Percentiles rank a stretch among this genome's conserved stretches.
These are phyloP conservation scores for Globisporangium iwayamae DNA, from an alignment of 352 stramenopile species.

Conservation along the genomic window DNA sequence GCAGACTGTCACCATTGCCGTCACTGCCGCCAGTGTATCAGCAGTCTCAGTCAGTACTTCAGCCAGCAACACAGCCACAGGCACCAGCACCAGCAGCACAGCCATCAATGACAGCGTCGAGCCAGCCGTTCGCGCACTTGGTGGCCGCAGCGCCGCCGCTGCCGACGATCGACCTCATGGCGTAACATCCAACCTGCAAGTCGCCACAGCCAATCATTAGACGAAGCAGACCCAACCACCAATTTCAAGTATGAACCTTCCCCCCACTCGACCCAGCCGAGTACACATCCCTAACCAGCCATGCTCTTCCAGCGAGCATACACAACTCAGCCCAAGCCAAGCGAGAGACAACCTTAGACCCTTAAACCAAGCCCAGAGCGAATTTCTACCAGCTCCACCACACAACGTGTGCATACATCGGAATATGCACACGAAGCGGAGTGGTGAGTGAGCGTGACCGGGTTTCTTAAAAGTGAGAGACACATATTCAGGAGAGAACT, in stretches of 20 bases:
- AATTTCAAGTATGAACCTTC: neutral
- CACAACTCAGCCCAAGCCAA: neutral
- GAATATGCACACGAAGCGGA: slow-evolving; percentile 5
- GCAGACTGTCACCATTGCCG: neutral
- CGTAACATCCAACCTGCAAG: slow-evolving; percentile 1
- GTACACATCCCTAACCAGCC: neutral
- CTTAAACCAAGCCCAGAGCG: neutral
- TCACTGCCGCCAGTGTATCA: neutral
- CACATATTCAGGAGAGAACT: neutral
- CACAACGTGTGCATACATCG: slow-evolving; percentile 5
- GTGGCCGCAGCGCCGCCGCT: neutral
- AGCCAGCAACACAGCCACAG: neutral
- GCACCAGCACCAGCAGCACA: neutral
- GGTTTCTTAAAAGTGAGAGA: no score
- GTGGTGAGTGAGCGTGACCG: neutral
- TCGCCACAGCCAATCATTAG: neutral
- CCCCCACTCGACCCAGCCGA: neutral
- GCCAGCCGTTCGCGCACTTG: slow-evolving; percentile 14
- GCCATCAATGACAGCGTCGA: neutral
- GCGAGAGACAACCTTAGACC: neutral
- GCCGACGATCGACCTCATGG: slow-evolving; percentile 17
- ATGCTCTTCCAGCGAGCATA: neutral
- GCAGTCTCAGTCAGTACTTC: neutral
- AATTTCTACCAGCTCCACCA: neutral
- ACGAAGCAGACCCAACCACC: neutral